These are phyloP conservation scores for Spinacia oleracea DNA, from an alignment of 179 eudicot species.

Conservation along the genomic window DNA sequence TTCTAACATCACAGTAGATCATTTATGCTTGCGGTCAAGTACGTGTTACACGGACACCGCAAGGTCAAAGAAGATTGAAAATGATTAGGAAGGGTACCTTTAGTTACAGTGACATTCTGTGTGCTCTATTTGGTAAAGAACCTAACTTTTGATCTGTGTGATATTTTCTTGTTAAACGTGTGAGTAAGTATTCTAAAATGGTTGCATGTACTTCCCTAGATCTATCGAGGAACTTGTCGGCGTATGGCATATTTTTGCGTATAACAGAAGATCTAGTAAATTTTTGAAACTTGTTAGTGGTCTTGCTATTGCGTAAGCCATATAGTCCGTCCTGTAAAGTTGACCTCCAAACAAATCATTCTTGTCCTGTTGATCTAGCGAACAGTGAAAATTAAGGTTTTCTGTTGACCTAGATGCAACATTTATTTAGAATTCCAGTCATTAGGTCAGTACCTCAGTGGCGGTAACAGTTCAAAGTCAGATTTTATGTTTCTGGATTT, in stretches of 20 bases:
- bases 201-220: not conserved
- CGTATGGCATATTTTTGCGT: not conserved
- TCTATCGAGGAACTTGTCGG: not conserved
- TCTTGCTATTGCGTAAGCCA: not conserved
- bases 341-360: not conserved
- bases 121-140: not conserved
- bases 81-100: not conserved
- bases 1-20: not conserved
- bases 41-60: not conserved
- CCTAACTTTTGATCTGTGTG: not conserved
- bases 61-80: not conserved
- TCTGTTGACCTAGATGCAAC: not conserved
- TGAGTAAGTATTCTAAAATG: not conserved
- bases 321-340: not conserved
- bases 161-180: not conserved
- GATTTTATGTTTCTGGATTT: no score
- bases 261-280: not conserved
- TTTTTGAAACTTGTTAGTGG: not conserved
- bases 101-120: not conserved
- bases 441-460: no score
- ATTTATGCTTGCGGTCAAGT: not conserved
- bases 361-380: not conserved
- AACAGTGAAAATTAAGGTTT: not conserved
- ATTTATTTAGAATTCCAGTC: no score
- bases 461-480: no score